Conservation (phyloP, 441 rosid species). For the Populus hybrid region DNA sequence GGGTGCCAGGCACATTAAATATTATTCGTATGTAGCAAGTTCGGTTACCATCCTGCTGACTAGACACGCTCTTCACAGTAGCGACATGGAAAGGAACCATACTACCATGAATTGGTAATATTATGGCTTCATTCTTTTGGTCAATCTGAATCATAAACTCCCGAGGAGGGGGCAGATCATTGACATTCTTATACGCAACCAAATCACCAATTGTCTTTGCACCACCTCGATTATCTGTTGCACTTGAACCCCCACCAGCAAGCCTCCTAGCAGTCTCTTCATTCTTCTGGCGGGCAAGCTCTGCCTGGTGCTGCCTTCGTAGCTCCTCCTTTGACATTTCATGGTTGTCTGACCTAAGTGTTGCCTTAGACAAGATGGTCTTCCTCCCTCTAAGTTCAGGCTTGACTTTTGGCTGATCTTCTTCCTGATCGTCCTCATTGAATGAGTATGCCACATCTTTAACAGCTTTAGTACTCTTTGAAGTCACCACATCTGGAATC, state of each 20-base stretch:
- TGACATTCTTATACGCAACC: slow-evolving; percentile 71
- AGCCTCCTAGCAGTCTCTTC: slow-evolving; percentile 91
- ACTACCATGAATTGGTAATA: slow-evolving; percentile 57
- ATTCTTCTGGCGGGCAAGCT: slow-evolving; percentile 84
- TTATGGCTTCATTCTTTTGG: slow-evolving; percentile 76
- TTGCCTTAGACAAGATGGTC: slow-evolving; percentile 51
- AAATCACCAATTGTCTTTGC: slow-evolving; percentile 54
- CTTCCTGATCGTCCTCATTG: slow-evolving; percentile 70
- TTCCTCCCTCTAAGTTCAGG: slow-evolving; percentile 37
- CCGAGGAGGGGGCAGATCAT: slow-evolving; percentile 64
- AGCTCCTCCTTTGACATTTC: slow-evolving; percentile 82
- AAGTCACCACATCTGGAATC: slow-evolving; percentile 50
- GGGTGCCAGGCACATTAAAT: slow-evolving; percentile 56
- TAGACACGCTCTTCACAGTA: slow-evolving; percentile 59
- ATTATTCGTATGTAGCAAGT: slow-evolving; percentile 59
- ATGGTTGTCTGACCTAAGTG: slow-evolving; percentile 75
- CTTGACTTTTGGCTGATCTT: slow-evolving; percentile 46
- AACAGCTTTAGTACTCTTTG: slow-evolving; percentile 62
- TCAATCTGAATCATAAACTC: slow-evolving; percentile 77
- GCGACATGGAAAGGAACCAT: slow-evolving; percentile 63
- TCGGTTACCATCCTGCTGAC: slow-evolving; percentile 68
- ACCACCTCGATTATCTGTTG: slow-evolving; percentile 54
- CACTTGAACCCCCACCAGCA: slow-evolving; percentile 54
- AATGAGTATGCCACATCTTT: slow-evolving; percentile 82
- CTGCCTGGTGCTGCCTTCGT: slow-evolving; percentile 90